Evolutionary conservation across 169 alveolate species (phyloP).

Genomic region (Miamiensis avidus): DNA sequence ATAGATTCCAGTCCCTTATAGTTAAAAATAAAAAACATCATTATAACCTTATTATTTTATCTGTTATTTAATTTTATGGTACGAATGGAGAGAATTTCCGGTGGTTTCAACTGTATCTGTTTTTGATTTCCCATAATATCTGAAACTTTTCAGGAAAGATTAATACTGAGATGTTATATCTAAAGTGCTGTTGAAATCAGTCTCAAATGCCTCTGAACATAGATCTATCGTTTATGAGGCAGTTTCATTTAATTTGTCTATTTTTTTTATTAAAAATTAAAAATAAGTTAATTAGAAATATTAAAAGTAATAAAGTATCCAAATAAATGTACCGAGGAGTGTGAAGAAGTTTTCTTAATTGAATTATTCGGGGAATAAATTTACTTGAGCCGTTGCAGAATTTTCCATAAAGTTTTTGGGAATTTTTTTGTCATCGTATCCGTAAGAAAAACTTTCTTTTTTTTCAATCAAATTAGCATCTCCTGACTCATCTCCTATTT

Average conservation of each 20-base stretch:
- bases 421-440: background rate
- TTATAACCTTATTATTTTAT: too few relatives aligned
- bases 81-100: background rate
- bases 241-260: background rate
- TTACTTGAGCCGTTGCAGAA: background rate
- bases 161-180: background rate
- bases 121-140: background rate
- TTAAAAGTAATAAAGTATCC: too few relatives aligned
- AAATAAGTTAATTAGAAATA: too few relatives aligned
- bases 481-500: background rate
- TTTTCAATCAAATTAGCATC: background rate
- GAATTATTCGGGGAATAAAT: background rate
- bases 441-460: background rate
- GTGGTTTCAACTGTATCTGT: background rate
- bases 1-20: background rate
- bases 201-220: background rate
- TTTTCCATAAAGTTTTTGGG: background rate
- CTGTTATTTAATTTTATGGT: too few relatives aligned
- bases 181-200: background rate
- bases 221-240: background rate
- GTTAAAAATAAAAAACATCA: too few relatives aligned
- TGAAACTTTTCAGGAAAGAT: background rate
- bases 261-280: too few relatives aligned
- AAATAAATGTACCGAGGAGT: background rate
- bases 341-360: too few relatives aligned